Evolutionary conservation across 1,284 basidiomycete genomes (phyloP).

Genomic region (Somion occarium): DNA sequence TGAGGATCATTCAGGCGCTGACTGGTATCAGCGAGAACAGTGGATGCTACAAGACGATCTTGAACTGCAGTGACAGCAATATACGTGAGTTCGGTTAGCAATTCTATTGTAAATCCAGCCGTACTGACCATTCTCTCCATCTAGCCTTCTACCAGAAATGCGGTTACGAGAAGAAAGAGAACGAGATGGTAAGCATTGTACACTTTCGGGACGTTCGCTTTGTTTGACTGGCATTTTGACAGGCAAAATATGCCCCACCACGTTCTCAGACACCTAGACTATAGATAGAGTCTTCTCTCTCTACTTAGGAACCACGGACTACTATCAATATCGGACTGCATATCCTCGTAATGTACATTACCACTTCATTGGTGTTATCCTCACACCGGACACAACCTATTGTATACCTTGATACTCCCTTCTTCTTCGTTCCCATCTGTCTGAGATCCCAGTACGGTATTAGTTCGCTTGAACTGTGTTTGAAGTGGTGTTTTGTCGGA

Average conservation of each 20-base stretch:
- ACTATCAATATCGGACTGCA: not conserved
- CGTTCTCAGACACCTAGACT: conserved; percentile 34
- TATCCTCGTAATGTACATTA: not conserved
- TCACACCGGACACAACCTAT: too few relatives aligned
- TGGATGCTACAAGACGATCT: conserved; percentile 93
- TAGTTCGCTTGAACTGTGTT: not conserved
- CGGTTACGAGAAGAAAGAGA: conserved; percentile 84
- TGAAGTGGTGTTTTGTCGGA: not conserved
- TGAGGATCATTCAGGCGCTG: conserved; percentile 83
- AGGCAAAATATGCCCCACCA: conserved; percentile 53
- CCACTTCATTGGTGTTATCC: not conserved
- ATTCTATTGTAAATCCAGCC: conserved; percentile 9
- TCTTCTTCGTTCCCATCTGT: not conserved
- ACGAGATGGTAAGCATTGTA: conserved; percentile 69
- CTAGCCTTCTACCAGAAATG: conserved; percentile 97
- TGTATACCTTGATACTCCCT: not conserved
- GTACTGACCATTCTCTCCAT: not conserved
- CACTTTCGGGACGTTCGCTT: not conserved
- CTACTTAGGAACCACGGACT: not conserved
- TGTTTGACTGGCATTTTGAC: not conserved
- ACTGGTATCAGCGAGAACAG: conserved; percentile 71
- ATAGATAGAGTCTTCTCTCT: conserved; percentile 11
- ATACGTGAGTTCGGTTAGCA: conserved; percentile 64
- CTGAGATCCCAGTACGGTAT: too few relatives aligned
- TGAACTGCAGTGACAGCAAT: conserved; percentile 92